These are phyloP conservation scores for Tuber brumale DNA, from an alignment of 495 filamentous ascomycete genomes.

Conservation along the genomic window DNA sequence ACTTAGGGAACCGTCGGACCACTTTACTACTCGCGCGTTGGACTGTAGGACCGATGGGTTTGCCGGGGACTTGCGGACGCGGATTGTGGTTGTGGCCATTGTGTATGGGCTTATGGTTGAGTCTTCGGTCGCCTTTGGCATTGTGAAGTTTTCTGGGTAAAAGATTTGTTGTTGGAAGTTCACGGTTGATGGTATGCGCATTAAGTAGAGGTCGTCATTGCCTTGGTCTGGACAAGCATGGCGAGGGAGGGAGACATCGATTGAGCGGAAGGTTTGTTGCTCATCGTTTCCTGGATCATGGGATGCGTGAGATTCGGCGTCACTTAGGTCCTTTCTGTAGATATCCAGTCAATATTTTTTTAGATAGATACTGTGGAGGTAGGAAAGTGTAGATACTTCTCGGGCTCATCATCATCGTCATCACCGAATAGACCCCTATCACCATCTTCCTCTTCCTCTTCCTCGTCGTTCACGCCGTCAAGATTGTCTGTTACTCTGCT, in stretches of 20 bases:
- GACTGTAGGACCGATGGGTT: slow-evolving; percentile 56
- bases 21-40: slow-evolving; percentile 64
- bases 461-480: slow-evolving; percentile 34
- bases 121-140: slow-evolving; percentile 45
- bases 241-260: slow-evolving; percentile 53
- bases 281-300: slow-evolving; percentile 45
- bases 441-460: slow-evolving; percentile 44
- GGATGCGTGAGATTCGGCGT: slow-evolving; percentile 59
- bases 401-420: slow-evolving; percentile 40
- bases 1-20: slow-evolving; percentile 68
- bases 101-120: slow-evolving; percentile 53
- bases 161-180: slow-evolving; percentile 59
- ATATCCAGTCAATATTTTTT: not conserved
- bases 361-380: slow-evolving; percentile 37
- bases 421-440: slow-evolving; percentile 45
- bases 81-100: slow-evolving; percentile 60
- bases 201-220: slow-evolving; percentile 59
- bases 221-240: slow-evolving; percentile 58
- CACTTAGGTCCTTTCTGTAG: slow-evolving; percentile 53
- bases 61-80: slow-evolving; percentile 63
- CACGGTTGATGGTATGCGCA: slow-evolving; percentile 61
- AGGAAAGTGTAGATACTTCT: slow-evolving; percentile 9
- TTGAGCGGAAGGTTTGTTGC: slow-evolving; percentile 47
- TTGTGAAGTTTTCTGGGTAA: slow-evolving; percentile 57
- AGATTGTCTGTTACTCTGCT: slow-evolving; percentile 43